A percentile compares a stretch with the other conserved stretches of the same genome.
These are phyloP conservation scores for Colletotrichum gigasporum DNA, from an alignment of 2,329 filamentous ascomycete species.

Conservation along the genomic window DNA sequence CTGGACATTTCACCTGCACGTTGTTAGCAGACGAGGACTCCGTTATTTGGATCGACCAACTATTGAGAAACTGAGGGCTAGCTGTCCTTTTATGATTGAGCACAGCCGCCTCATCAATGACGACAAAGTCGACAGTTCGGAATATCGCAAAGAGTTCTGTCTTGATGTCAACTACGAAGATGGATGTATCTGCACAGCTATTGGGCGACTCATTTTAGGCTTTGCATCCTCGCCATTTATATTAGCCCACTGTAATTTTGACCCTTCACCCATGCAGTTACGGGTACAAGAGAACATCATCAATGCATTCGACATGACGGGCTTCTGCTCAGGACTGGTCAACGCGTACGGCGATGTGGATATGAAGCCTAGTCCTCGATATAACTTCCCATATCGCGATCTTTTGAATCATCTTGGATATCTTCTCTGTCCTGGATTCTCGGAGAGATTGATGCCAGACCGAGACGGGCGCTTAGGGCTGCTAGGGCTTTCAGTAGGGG, in stretches of 20 bases:
- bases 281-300: not conserved
- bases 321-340: no score
- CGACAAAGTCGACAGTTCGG: no score
- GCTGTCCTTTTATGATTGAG: no score
- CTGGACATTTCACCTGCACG: no score
- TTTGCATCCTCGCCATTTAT: not conserved
- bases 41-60: no score
- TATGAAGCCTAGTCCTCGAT: no score
- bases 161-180: not conserved
- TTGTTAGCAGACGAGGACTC: no score
- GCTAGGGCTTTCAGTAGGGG: not conserved
- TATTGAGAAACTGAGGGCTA: no score
- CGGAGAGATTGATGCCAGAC: accelerated
- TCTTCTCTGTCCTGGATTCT: not conserved
- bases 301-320: accelerated
- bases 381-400: no score
- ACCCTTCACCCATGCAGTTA: not conserved
- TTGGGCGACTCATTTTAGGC: not conserved
- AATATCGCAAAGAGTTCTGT: not conserved
- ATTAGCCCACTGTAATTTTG: not conserved
- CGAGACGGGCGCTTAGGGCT: no score
- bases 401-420: not conserved
- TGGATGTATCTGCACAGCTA: not conserved
- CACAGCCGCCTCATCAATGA: no score
- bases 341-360: no score